Base-by-base conservation (phyloP, 495 filamentous ascomycete species). In the Cryomyces minteri region DNA sequence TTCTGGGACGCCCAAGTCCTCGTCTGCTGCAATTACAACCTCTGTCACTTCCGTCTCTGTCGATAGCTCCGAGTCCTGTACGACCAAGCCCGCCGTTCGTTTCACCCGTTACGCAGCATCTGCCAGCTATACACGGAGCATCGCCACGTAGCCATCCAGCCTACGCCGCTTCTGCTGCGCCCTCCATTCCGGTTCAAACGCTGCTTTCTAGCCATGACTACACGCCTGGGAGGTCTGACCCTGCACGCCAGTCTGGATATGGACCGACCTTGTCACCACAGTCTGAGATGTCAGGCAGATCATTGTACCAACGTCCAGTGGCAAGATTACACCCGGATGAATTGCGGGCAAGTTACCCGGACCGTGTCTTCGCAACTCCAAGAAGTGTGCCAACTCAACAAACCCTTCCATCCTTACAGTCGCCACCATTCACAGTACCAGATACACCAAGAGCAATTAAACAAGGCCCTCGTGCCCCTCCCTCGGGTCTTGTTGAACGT, bases 141-240 rank as follows among this genome's bases (percentile, higher is more conserved):
- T 52, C 52, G 25, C 51, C 41, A n/a, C 43, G 34, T 9, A 40
- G 47, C 31, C 45, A 9, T 11, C 40, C 40, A n/a, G 10, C 52
- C 41, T 44, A 48, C 11, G 49, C 49, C 7, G 43, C 49, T 33
- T 55, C 39, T 34, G 29, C 52, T 40, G n/a, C 39, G 40, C 4
- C 45, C 40, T 4, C 36, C 32, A 9, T 32, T 14, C 33, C 45
- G 37, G 25, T 6, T 14, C 31, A 25, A 12, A 38, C 6, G 7
- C 10, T 43, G 31, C 44, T 39, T 32, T 10, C 44, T 7, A 33
- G 43, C 9, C 46, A 62, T 39, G 54, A 51, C 10, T 54, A 56
- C 39, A 58, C 55, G 9, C 58, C 53, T 31, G 52, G 52, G 29
- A 48, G 52, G 40, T 61, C 57, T 11, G 57, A 60, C 32, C 50